Conservation (phyloP, 768 basidiomycete genomes). For the Rhizopogon vesiculosus region DNA sequence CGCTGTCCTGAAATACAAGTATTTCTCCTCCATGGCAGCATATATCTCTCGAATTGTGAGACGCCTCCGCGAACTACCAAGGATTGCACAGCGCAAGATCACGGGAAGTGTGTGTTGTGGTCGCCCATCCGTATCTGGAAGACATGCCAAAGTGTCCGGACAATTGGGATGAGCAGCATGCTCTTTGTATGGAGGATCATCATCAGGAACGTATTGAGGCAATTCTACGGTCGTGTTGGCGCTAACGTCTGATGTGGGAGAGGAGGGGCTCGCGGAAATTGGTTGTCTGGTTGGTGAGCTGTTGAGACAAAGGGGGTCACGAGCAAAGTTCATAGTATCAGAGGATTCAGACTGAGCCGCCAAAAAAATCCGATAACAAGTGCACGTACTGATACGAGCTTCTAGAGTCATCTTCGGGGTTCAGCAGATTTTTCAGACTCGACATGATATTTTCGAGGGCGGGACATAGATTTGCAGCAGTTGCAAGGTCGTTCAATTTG, state of each 20-base stretch:
- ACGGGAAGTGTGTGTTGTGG: conserved; percentile 84
- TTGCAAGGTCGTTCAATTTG: conserved; percentile 12
- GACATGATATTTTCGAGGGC: conserved; percentile 39
- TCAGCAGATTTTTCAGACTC: conserved; percentile 50
- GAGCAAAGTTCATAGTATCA: not conserved
- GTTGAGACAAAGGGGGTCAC: conserved; percentile 24
- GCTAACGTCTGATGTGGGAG: conserved; percentile 29
- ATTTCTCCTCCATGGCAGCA: conserved; percentile 82
- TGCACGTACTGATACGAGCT: conserved; percentile 37
- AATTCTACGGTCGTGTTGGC: conserved; percentile 21
- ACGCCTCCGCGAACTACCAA: conserved; percentile 70
- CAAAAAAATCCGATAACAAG: conserved; percentile 4
- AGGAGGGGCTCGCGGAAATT: conserved; percentile 29
- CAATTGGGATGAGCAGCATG: conserved; percentile 72
- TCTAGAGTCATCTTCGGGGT: conserved; percentile 42
- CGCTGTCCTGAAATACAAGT: conserved; percentile 74
- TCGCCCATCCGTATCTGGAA: conserved; percentile 73
- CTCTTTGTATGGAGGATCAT: conserved; percentile 27
- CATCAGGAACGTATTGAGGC: conserved; percentile 18
- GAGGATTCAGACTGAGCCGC: conserved; percentile 4
- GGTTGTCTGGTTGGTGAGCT: conserved; percentile 18
- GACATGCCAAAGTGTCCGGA: conserved; percentile 71
- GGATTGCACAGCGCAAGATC: conserved; percentile 79
- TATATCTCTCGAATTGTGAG: conserved; percentile 85
- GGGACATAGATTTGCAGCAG: conserved; percentile 12